Conservation (phyloP, 108 stramenopile genomes). For the Epipyxis sp. region DNA sequence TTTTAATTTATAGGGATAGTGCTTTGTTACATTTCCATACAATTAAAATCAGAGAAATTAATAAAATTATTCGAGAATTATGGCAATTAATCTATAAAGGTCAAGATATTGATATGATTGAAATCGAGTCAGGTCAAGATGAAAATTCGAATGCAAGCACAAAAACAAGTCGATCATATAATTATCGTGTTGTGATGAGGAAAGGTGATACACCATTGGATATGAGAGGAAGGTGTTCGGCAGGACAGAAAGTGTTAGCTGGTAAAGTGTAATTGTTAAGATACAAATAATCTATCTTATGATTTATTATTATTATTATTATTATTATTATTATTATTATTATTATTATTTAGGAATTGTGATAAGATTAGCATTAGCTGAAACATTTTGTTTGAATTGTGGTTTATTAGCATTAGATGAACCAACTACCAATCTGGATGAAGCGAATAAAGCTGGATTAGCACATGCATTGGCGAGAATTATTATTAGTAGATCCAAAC, state of each 20-base stretch:
- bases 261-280: too few relatives aligned
- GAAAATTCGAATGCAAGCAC: slow-evolving; percentile 59
- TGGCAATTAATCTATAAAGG: slow-evolving; percentile 96
- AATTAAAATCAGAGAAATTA: slow-evolving; percentile 93
- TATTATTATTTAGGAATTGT: slow-evolving; percentile 94
- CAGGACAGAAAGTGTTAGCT: slow-evolving; percentile 46
- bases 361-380: slow-evolving; percentile 96
- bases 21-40: slow-evolving; percentile 84
- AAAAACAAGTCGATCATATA: slow-evolving; percentile 66
- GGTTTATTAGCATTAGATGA: slow-evolving; percentile 95
- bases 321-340: too few relatives aligned
- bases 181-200: slow-evolving; percentile 93
- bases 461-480: slow-evolving; percentile 89
- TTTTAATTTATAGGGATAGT: slow-evolving; percentile 55
- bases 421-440: slow-evolving; percentile 92
- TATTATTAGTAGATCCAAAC: slow-evolving; percentile 74
- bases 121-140: slow-evolving; percentile 82
- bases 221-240: slow-evolving; percentile 93
- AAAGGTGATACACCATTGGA: slow-evolving; percentile 61
- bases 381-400: slow-evolving; percentile 93
- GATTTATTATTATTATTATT: too few relatives aligned
- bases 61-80: slow-evolving; percentile 90
- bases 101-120: slow-evolving; percentile 91
- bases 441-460: slow-evolving; percentile 82
- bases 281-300: background rate